phyloP scores from a whole-genome alignment of 305 asterid genomes.

The Solanum chacoense region DNA sequence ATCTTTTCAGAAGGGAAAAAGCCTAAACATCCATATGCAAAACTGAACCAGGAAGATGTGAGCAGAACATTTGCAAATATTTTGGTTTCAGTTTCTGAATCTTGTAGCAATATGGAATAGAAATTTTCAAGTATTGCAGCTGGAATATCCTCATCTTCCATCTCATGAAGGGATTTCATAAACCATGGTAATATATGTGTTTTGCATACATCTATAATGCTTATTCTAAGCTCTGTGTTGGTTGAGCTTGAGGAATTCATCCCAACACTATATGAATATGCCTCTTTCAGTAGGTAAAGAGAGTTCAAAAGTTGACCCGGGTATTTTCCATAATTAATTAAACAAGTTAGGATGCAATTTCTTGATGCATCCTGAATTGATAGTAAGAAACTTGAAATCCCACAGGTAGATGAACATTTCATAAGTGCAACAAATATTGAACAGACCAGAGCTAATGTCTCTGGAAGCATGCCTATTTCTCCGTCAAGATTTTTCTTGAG shows the following conservation, averaged over 20 bases:
- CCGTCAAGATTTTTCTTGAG: slow-evolving; percentile 59
- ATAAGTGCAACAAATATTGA: slow-evolving; percentile 58
- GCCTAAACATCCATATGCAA: slow-evolving; percentile 81
- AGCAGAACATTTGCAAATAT: slow-evolving; percentile 44
- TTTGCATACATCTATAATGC: slow-evolving; percentile 39
- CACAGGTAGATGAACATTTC: slow-evolving; percentile 60
- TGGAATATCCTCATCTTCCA: slow-evolving; percentile 63
- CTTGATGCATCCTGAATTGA: slow-evolving; percentile 52
- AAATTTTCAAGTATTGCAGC: slow-evolving; percentile 71
- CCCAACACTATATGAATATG: slow-evolving; percentile 42
- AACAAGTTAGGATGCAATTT: slow-evolving; percentile 37
- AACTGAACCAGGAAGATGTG: slow-evolving; percentile 81
- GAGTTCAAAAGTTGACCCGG: slow-evolving; percentile 57
- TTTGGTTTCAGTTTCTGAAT: slow-evolving; percentile 37
- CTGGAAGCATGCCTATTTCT: slow-evolving; percentile 62
- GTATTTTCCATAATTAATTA: slow-evolving; percentile 26
- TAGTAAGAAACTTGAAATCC: slow-evolving; percentile 38
- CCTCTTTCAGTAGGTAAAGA: slow-evolving; percentile 88
- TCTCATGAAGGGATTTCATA: slow-evolving; percentile 31
- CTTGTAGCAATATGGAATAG: slow-evolving; percentile 51
- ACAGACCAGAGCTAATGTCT: slow-evolving; percentile 71
- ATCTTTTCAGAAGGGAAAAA: slow-evolving; percentile 60
- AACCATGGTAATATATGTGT: slow-evolving; percentile 71
- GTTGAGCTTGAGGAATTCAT: slow-evolving; percentile 22
- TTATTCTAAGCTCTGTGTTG: slow-evolving; percentile 29